Conservation (phyloP, 179 eudicot genomes). For the Spergularia azorica region DNA sequence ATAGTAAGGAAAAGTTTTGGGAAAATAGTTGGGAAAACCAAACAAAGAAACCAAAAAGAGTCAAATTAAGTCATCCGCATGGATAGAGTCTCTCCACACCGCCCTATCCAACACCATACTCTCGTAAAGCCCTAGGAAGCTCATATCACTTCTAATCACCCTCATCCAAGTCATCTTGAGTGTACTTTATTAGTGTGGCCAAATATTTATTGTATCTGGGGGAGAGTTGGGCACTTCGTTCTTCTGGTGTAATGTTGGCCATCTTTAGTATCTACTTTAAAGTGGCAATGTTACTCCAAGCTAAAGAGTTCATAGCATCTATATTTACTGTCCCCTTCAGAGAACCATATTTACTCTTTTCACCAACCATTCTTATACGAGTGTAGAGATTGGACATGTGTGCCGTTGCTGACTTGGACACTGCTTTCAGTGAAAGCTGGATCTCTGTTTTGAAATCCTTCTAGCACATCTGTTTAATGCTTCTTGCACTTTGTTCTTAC, state of each 20-base stretch:
- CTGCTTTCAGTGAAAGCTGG: neutral
- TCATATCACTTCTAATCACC: too few relatives aligned
- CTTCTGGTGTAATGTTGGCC: neutral
- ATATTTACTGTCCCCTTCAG: conserved; percentile 11
- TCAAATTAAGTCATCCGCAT: too few relatives aligned
- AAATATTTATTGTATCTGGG: too few relatives aligned
- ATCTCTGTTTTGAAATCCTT: neutral
- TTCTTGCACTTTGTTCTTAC: neutral
- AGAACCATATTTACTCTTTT: neutral
- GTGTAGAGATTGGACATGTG: neutral
- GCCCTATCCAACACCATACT: too few relatives aligned
- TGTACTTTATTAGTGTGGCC: neutral
- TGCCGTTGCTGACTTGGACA: neutral
- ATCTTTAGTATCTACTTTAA: neutral
- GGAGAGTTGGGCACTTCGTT: neutral
- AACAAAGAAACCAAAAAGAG: too few relatives aligned
- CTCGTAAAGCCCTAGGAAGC: too few relatives aligned
- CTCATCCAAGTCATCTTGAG: too few relatives aligned
- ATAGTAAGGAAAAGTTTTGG: too few relatives aligned
- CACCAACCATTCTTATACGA: neutral
- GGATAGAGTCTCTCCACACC: too few relatives aligned
- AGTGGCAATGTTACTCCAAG: neutral
- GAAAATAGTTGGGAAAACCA: too few relatives aligned
- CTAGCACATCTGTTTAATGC: neutral
- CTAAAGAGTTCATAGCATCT: neutral